Conservation (phyloP, 805 yeast genomes). For the Lipomyces spencermartinsiae region DNA sequence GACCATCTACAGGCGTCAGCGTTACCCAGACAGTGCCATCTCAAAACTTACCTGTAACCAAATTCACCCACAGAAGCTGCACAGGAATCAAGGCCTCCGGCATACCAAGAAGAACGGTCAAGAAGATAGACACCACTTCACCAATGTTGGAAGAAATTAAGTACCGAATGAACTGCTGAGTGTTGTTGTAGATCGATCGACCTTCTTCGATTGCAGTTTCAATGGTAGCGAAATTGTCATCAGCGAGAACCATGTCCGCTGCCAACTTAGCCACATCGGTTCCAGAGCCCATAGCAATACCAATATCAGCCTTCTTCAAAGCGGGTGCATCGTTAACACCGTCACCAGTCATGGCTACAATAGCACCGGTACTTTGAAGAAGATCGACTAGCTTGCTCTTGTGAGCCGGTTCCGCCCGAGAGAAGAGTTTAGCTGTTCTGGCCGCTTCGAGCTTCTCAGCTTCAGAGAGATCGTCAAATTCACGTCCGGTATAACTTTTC, state of each 20-base stretch:
- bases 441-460: constrained; percentile 53
- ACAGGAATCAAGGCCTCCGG: constrained; percentile 63
- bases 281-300: constrained; percentile 69
- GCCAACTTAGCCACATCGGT: constrained; percentile 68
- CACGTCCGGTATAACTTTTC: constrained; percentile 51
- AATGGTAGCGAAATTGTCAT: constrained; percentile 62
- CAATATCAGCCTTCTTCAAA: constrained; percentile 65
- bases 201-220: constrained; percentile 64
- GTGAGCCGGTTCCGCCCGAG: constrained; percentile 64
- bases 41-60: constrained; percentile 50
- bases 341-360: constrained; percentile 70
- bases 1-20: constrained; percentile 50
- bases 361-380: constrained; percentile 53
- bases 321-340: constrained; percentile 73
- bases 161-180: constrained; percentile 52
- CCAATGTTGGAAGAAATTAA: constrained; percentile 62
- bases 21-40: not conserved
- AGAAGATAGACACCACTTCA: constrained; percentile 61
- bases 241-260: constrained; percentile 62
- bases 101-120: constrained; percentile 60
- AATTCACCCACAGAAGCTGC: constrained; percentile 62
- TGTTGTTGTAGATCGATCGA: constrained; percentile 53
- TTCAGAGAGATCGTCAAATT: constrained; percentile 47
- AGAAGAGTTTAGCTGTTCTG: constrained; percentile 55
- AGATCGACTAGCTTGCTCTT: constrained; percentile 60